Evolutionary conservation across 176 grass and related monocot genomes (phyloP).

Genomic region (Carex parvula): DNA sequence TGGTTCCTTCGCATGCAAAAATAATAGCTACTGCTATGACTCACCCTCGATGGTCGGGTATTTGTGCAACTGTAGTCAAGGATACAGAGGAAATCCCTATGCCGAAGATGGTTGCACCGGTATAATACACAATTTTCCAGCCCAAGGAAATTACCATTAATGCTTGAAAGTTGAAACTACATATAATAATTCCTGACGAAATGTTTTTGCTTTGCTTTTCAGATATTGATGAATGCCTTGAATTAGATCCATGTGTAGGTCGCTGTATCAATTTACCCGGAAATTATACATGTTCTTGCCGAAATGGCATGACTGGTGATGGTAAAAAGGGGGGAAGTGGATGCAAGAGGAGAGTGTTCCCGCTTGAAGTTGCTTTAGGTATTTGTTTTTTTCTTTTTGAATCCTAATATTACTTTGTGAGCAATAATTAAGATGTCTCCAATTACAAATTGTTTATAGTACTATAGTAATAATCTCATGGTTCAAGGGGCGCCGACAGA

Average conservation of each 20-base stretch:
- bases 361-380: background rate
- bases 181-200: background rate
- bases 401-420: background rate
- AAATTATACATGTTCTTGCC: slow-evolving; percentile 10
- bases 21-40: background rate
- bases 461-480: no score
- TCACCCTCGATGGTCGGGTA: background rate
- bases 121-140: background rate
- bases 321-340: background rate
- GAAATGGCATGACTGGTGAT: background rate
- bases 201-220: background rate
- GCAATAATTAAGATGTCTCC: background rate
- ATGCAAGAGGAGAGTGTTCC: background rate
- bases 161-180: background rate
- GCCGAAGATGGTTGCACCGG: background rate
- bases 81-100: slow-evolving; percentile 43
- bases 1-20: background rate
- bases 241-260: slow-evolving; percentile 8
- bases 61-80: background rate
- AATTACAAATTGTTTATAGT: no score
- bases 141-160: background rate
- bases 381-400: background rate
- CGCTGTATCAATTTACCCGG: background rate
- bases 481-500: no score
- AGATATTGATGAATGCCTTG: background rate